Conservation (phyloP, 441 rosid species). For the Syzygium syzygioides region DNA sequence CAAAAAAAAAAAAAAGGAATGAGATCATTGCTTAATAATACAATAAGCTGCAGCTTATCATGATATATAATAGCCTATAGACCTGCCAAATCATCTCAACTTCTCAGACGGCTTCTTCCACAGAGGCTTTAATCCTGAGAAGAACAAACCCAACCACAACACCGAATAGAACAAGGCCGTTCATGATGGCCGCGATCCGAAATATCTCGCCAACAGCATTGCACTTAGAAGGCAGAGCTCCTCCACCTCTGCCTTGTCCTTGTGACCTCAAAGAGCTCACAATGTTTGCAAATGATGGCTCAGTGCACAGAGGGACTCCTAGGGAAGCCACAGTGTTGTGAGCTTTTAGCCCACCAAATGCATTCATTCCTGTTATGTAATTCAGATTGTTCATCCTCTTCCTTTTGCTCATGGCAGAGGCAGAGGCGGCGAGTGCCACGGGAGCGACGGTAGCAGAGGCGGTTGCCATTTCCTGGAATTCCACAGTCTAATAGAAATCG, state of each 20-base stretch:
- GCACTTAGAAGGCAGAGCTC: conserved; percentile 50
- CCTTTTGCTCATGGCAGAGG: conserved; percentile 12
- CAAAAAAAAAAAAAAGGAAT: background rate
- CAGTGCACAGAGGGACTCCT: conserved; percentile 37
- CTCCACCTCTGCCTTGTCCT: conserved; percentile 37
- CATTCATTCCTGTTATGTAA: conserved; percentile 43
- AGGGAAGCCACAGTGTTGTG: conserved; percentile 44
- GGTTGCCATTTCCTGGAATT: conserved; percentile 30
- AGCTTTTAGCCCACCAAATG: conserved; percentile 58
- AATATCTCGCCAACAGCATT: conserved; percentile 49
- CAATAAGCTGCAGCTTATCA: background rate
- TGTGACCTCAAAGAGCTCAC: conserved; percentile 32
- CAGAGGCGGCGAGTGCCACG: conserved; percentile 17
- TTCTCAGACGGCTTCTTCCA: conserved; percentile 47
- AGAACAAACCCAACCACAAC: conserved; percentile 75
- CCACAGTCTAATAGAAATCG: conserved; percentile 6
- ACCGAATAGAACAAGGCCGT: conserved; percentile 56
- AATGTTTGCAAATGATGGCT: conserved; percentile 44
- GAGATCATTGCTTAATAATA: background rate
- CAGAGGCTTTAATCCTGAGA: conserved; percentile 53
- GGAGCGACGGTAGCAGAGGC: conserved; percentile 27
- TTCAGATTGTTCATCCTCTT: conserved; percentile 20
- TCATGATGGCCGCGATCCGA: conserved; percentile 60
- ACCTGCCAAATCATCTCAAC: background rate
- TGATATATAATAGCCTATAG: background rate